These are phyloP conservation scores for Persicaria tinctoria DNA, from an alignment of 148 eudicot species.

Conservation along the genomic window DNA sequence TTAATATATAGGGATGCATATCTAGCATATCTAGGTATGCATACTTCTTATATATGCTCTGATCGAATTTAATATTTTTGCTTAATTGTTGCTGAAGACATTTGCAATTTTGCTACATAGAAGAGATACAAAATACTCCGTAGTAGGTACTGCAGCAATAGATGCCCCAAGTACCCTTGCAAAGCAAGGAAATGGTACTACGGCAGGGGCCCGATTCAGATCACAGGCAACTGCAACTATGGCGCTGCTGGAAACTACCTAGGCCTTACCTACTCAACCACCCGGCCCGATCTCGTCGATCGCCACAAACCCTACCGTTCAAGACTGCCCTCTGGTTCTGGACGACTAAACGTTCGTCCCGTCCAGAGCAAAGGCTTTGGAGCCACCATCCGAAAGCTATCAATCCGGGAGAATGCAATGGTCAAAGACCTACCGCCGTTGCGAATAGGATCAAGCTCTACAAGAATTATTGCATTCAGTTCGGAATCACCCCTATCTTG, in stretches of 20 bases:
- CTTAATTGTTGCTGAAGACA: slow-evolving; percentile 17
- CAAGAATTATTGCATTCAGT: not conserved
- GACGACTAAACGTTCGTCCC: slow-evolving; percentile 22
- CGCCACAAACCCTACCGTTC: slow-evolving; percentile 17
- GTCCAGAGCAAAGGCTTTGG: slow-evolving; percentile 18
- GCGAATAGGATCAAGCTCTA: not conserved
- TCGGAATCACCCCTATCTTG: slow-evolving; percentile 1
- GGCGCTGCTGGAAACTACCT: slow-evolving; percentile 31
- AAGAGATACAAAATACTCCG: slow-evolving; percentile 34
- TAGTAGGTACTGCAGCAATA: slow-evolving; percentile 30
- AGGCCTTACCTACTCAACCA: slow-evolving; percentile 23
- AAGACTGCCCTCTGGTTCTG: slow-evolving; percentile 35
- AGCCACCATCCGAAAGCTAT: slow-evolving; percentile 15
- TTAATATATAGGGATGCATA: too few species aligned
- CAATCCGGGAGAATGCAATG: not conserved
- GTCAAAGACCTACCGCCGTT: not conserved
- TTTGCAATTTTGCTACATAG: slow-evolving; percentile 31
- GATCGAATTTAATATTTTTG: not conserved
- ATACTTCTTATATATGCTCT: too few species aligned
- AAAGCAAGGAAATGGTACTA: slow-evolving; percentile 24
- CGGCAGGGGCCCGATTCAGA: slow-evolving; percentile 40
- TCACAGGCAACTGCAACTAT: slow-evolving; percentile 40
- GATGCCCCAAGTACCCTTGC: slow-evolving; percentile 28
- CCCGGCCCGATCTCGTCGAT: slow-evolving; percentile 28
- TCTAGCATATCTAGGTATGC: too few species aligned